phyloP scores from a whole-genome alignment of 331 rosid species.

The Cydonia oblonga region DNA sequence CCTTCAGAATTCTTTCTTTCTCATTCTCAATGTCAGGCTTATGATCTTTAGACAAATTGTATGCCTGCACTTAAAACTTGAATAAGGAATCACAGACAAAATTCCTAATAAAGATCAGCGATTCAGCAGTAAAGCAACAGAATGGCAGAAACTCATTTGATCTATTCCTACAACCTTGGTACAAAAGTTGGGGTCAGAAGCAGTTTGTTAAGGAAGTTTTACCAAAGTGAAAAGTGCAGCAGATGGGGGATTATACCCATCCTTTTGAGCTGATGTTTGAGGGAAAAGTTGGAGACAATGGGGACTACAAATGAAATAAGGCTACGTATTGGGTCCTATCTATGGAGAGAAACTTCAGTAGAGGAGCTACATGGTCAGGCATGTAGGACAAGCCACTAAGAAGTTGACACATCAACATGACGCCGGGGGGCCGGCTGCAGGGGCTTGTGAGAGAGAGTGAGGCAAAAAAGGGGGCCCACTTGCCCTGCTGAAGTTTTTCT shows the following conservation, averaged over 20 bases:
- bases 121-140: not conserved
- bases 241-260: not conserved
- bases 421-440: too few species aligned
- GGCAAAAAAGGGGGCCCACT: too few species aligned
- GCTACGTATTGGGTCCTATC: not conserved
- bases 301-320: not conserved
- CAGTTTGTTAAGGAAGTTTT: not conserved
- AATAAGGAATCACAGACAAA: conserved; percentile 5
- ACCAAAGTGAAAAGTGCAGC: not conserved
- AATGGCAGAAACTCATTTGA: not conserved
- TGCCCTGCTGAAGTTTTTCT: too few species aligned
- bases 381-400: too few species aligned
- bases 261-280: not conserved
- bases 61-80: conserved; percentile 49
- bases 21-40: conserved; percentile 84
- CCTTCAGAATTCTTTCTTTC: conserved; percentile 83
- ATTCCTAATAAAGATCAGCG: too few species aligned
- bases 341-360: not conserved
- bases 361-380: too few species aligned
- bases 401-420: too few species aligned
- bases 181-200: not conserved
- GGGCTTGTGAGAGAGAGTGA: too few species aligned
- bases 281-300: not conserved
- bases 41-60: conserved; percentile 88
- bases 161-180: not conserved